Evolutionary conservation across 805 yeast species (phyloP).

Genomic region (Metschnikowia henanensis): DNA sequence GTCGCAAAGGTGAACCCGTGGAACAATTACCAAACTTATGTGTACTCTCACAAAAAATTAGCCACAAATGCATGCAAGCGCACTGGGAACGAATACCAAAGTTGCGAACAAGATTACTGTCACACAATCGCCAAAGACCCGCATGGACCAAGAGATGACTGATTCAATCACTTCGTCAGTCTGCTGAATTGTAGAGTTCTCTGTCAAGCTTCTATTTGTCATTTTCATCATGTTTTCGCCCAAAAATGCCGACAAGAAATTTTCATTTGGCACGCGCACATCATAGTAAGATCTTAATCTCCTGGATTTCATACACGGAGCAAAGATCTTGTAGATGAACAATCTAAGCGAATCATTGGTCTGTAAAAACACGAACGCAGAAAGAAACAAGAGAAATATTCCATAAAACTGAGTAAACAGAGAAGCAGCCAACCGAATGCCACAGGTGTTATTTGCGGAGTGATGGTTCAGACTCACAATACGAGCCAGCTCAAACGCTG

Average conservation of each 20-base stretch:
- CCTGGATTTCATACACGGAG: constrained; percentile 4
- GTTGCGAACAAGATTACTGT: constrained; percentile 12
- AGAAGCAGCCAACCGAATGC: constrained; percentile 6
- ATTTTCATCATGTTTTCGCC: constrained; percentile 15
- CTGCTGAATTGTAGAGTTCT: neutral
- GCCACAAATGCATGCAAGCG: constrained; percentile 3
- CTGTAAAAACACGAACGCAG: constrained; percentile 4
- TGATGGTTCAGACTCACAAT: neutral
- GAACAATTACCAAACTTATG: too few species aligned
- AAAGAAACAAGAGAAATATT: constrained; percentile 7
- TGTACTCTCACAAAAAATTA: too few species aligned
- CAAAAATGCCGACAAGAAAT: constrained; percentile 6
- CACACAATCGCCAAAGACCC: constrained; percentile 9
- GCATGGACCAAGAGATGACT: constrained; percentile 2
- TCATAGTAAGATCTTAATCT: constrained; percentile 5
- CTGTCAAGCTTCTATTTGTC: constrained; percentile 7
- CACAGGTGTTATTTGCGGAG: constrained; percentile 1
- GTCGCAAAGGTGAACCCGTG: too few species aligned
- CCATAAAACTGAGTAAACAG: constrained; percentile 14
- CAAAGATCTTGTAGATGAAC: constrained; percentile 14
- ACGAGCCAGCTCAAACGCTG: constrained; percentile 8
- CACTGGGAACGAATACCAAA: constrained; percentile 14
- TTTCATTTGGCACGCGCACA: constrained; percentile 10
- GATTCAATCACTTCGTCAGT: neutral
- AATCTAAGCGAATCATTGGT: constrained; percentile 13